phyloP scores from a whole-genome alignment of 2,329 filamentous ascomycete genomes.

The Fusarium camptoceras region DNA sequence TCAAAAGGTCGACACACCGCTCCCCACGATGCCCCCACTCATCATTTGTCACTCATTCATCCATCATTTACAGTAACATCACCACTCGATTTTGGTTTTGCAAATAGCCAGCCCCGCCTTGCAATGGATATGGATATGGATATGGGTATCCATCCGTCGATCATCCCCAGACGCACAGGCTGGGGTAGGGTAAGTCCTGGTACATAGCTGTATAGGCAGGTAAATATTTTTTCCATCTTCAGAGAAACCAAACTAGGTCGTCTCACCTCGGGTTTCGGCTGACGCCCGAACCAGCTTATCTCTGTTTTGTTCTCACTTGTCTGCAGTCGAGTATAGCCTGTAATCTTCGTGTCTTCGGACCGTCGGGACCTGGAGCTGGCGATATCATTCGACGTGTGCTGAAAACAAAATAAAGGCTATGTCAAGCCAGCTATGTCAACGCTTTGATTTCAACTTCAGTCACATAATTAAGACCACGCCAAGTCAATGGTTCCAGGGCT shows the following conservation, averaged over 20 bases:
- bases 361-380: constrained; percentile 3
- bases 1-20: constrained; percentile 40
- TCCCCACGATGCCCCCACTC: constrained; percentile 45
- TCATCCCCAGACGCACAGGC: constrained; percentile 37
- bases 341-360: constrained; percentile 11
- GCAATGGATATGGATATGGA: constrained; percentile 1
- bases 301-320: background rate
- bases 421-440: background rate
- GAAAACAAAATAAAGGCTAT: background rate
- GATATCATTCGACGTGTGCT: background rate
- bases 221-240: background rate
- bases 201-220: background rate
- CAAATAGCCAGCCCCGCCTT: constrained; percentile 31
- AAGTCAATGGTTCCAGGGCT: background rate
- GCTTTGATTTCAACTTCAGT: background rate
- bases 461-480: background rate
- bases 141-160: constrained; percentile 27
- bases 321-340: background rate
- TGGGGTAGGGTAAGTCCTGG: constrained; percentile 33
- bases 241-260: background rate
- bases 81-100: constrained; percentile 26
- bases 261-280: constrained; percentile 37
- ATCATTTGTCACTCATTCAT: constrained; percentile 11
- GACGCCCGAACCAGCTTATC: constrained; percentile 37
- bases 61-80: constrained; percentile 30